Percentiles rank a stretch among this genome's conserved stretches.
These are phyloP conservation scores for Petunia axillaris DNA, from an alignment of 257 asterid species.

Conservation along the genomic window DNA sequence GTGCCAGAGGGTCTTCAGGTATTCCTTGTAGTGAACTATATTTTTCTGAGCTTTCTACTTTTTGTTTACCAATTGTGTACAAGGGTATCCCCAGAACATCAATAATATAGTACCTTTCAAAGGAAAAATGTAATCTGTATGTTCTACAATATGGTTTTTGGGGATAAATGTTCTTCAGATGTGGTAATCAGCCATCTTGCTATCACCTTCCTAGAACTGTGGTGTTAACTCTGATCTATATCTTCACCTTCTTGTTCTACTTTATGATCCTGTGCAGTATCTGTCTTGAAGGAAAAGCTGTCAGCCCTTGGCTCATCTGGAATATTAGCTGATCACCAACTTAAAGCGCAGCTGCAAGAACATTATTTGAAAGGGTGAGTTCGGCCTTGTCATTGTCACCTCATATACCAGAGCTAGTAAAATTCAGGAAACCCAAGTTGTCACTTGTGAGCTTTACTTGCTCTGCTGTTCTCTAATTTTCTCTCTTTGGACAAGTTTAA, in stretches of 20 bases:
- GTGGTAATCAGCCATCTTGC: background rate
- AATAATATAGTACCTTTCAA: background rate
- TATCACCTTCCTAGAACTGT: background rate
- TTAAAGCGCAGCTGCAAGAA: constrained; percentile 95
- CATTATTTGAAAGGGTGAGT: constrained; percentile 96
- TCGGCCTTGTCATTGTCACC: constrained; percentile 1
- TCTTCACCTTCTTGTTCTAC: constrained; percentile 28
- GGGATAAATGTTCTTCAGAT: background rate
- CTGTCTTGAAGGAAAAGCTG: constrained; percentile 96
- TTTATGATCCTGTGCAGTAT: constrained; percentile 59
- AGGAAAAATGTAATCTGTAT: background rate
- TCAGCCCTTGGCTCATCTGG: constrained; percentile 98
- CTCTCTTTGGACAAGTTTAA: background rate
- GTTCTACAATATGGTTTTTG: background rate
- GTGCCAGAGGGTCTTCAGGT: constrained; percentile 99
- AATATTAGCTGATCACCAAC: constrained; percentile 97
- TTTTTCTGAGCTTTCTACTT: background rate
- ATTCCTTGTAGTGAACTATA: constrained; percentile 23
- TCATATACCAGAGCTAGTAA: constrained; percentile 11
- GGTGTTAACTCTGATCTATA: background rate
- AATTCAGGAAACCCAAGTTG: constrained; percentile 15
- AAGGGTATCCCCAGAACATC: background rate
- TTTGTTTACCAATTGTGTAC: background rate
- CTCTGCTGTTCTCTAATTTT: background rate
- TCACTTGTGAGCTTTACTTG: constrained; percentile 4